These are phyloP conservation scores for Phlyctochytrium planicorne DNA, from an alignment of 192 early-diverging fungal genomes.

Conservation along the genomic window DNA sequence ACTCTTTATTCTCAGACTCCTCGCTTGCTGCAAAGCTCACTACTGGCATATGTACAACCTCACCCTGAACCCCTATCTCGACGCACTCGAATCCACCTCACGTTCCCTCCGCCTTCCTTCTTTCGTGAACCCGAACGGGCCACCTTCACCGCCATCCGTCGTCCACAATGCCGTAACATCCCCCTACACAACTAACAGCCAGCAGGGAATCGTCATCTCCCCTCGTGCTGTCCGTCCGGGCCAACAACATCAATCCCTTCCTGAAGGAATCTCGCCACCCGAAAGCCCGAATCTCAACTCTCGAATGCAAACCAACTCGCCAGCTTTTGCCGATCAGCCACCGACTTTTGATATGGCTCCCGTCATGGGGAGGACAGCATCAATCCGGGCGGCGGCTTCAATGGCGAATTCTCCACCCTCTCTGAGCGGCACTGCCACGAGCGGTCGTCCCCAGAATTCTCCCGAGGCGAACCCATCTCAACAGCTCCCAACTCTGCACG, in stretches of 20 bases:
- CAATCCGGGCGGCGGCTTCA: conserved; percentile 1
- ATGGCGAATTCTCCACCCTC: no score
- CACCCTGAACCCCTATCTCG: conserved; percentile 4
- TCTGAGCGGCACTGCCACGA: background rate
- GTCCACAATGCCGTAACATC: no score
- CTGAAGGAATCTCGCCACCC: background rate
- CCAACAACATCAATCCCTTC: no score
- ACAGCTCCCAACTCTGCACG: conserved; percentile 33
- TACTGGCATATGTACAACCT: conserved; percentile 75
- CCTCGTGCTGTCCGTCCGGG: background rate
- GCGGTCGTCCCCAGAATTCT: background rate
- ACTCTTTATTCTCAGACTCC: conserved; percentile 76
- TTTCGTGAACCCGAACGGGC: no score
- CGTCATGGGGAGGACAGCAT: background rate
- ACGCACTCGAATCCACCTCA: no score
- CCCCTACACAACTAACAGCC: no score
- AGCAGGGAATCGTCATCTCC: no score
- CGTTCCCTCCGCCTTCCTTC: no score
- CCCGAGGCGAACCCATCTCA: conserved; percentile 12
- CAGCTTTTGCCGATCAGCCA: background rate
- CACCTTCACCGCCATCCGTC: no score
- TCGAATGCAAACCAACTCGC: background rate
- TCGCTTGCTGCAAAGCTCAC: conserved; percentile 82
- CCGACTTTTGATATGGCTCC: conserved; percentile 1
- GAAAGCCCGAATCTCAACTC: background rate